phyloP scores from a whole-genome alignment of 257 asterid genomes.

The Solanum medicagineum region DNA sequence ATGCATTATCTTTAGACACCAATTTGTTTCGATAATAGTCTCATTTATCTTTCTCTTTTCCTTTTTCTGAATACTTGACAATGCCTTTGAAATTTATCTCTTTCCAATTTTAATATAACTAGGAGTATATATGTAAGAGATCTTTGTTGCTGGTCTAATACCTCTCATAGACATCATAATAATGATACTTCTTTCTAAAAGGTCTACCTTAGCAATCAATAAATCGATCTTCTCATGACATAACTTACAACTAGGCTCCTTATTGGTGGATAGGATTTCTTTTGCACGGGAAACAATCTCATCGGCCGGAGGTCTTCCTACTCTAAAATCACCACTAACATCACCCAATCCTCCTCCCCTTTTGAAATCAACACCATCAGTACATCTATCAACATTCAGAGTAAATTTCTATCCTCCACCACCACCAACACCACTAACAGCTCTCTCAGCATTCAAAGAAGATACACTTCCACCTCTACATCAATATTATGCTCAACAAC shows the following conservation, averaged over 20 bases:
- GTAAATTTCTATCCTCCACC: background rate
- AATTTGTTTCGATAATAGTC: too few relatives aligned
- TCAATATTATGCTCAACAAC: background rate
- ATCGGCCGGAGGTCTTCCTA: background rate
- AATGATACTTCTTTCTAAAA: too few relatives aligned
- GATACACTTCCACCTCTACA: background rate
- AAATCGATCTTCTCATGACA: background rate
- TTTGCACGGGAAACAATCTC: background rate
- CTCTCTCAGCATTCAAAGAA: background rate
- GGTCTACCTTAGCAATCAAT: background rate
- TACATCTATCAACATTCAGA: too few relatives aligned
- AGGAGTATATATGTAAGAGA: too few relatives aligned
- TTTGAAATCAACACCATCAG: background rate
- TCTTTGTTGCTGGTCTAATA: too few relatives aligned
- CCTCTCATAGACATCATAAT: too few relatives aligned
- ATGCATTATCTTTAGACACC: too few relatives aligned
- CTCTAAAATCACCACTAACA: background rate
- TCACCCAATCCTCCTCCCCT: background rate
- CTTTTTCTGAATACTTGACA: too few relatives aligned
- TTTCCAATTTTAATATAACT: too few relatives aligned
- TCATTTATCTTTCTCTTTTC: too few relatives aligned
- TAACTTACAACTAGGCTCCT: background rate
- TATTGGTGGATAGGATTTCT: background rate
- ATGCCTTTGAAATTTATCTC: too few relatives aligned
- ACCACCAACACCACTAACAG: background rate